phyloP scores from a whole-genome alignment of 1,284 basidiomycete genomes.

The Tausonia pullulans region DNA sequence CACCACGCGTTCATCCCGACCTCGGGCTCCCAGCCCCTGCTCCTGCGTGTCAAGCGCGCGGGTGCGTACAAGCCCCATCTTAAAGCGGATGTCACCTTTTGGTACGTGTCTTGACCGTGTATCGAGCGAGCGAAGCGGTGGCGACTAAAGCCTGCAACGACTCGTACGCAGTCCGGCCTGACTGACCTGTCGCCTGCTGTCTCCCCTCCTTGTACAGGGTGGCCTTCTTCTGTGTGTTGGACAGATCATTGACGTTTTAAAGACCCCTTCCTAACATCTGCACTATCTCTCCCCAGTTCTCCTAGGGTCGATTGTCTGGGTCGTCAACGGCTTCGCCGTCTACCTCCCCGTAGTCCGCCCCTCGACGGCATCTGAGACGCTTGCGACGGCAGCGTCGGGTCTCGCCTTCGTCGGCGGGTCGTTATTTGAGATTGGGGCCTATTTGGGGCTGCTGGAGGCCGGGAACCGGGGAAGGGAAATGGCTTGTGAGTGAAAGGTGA shows the following conservation, averaged over 20 bases:
- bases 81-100: constrained; percentile 1
- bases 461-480: constrained; percentile 25
- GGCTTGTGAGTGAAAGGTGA: constrained; percentile 16
- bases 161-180: background rate
- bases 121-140: background rate
- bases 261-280: too few species aligned
- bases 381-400: constrained; percentile 32
- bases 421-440: constrained; percentile 44
- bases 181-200: background rate
- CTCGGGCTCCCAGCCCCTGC: background rate
- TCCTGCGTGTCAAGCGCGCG: background rate
- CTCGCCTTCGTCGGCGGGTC: constrained; percentile 44
- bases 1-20: background rate
- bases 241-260: too few species aligned
- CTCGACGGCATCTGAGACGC: constrained; percentile 20
- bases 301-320: constrained; percentile 8
- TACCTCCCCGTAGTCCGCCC: constrained; percentile 2
- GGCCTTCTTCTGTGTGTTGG: constrained; percentile 8
- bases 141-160: too few species aligned
- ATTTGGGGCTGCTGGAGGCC: constrained; percentile 42
- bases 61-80: background rate
- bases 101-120: background rate
- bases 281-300: too few species aligned
- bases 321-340: constrained; percentile 8
- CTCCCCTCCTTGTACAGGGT: background rate